These are phyloP conservation scores for Scytalidium sp. DNA, from an alignment of 2,329 filamentous ascomycete species.

Conservation along the genomic window DNA sequence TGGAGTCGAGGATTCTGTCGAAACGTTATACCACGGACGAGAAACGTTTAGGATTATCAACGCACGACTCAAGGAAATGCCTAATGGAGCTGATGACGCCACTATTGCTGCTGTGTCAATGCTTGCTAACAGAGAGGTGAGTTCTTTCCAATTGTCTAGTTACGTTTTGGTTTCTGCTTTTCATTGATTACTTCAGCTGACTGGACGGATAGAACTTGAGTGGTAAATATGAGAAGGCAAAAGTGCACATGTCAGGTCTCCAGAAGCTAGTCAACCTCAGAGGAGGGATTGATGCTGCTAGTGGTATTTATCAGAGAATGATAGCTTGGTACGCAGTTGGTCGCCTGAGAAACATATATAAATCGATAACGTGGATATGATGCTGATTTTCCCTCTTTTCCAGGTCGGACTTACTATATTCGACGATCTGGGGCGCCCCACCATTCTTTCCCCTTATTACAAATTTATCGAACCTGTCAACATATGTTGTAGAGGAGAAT, in stretches of 20 bases:
- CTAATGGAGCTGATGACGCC: conserved; percentile 3
- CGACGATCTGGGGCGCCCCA: conserved; percentile 9
- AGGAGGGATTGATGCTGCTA: conserved; percentile 6
- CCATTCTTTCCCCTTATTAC: conserved; percentile 5
- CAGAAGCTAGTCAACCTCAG: conserved; percentile 6
- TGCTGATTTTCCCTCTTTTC: background rate
- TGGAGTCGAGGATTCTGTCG: conserved; percentile 3
- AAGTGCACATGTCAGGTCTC: conserved; percentile 11
- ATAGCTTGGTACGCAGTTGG: conserved; percentile 10
- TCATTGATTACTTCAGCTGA: background rate
- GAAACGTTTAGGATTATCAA: conserved; percentile 11
- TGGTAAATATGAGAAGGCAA: conserved; percentile 10
- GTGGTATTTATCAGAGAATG: conserved; percentile 9
- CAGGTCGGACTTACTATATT: conserved; percentile 13
- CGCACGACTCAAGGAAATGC: conserved; percentile 6
- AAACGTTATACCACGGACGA: conserved; percentile 9
- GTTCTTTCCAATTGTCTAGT: background rate
- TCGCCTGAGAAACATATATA: background rate
- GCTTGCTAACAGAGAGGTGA: conserved; percentile 15
- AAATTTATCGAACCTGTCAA: background rate
- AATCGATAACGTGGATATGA: background rate
- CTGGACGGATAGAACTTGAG: conserved; percentile 9
- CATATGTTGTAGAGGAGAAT: background rate
- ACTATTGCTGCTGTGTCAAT: conserved; percentile 16
- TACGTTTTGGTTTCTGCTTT: too few relatives aligned